phyloP scores from a whole-genome alignment of 1,284 basidiomycete species.

The Fomitopsis betulina region DNA sequence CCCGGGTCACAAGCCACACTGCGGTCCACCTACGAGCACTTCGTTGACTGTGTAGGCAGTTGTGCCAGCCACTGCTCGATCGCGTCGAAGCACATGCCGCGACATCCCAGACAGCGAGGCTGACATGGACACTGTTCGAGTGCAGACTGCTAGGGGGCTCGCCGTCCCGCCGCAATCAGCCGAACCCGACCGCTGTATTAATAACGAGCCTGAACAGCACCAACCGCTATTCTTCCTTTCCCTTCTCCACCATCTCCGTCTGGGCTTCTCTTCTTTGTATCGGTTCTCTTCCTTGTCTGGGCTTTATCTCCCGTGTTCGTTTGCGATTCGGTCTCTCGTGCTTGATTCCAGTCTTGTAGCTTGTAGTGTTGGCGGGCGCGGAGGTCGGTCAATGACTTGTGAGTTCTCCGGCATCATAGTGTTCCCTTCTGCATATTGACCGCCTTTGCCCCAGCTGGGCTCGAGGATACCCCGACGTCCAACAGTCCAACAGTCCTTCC shows the following conservation, averaged over 20 bases:
- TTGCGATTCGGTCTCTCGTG: too few species aligned
- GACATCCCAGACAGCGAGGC: background rate
- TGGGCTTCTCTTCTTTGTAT: background rate
- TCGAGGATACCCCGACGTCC: background rate
- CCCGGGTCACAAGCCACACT: too few species aligned
- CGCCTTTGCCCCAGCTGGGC: background rate
- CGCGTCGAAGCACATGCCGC: background rate
- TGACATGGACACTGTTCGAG: background rate
- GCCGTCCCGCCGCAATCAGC: background rate
- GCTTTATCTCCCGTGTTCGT: too few species aligned
- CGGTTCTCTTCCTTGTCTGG: too few species aligned
- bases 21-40: too few species aligned
- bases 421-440: background rate
- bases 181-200: background rate
- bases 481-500: background rate
- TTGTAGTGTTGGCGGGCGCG: too few species aligned
- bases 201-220: background rate
- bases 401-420: too few species aligned
- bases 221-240: background rate
- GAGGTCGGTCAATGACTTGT: too few species aligned
- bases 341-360: too few species aligned
- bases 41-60: too few species aligned
- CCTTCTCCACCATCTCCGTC: background rate
- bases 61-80: background rate
- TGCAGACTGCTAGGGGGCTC: background rate